A percentile compares a stretch with the other conserved stretches of the same genome.
These are phyloP conservation scores for Ceratobasidium sp. DNA, from an alignment of 1,284 basidiomycete species.

Conservation along the genomic window DNA sequence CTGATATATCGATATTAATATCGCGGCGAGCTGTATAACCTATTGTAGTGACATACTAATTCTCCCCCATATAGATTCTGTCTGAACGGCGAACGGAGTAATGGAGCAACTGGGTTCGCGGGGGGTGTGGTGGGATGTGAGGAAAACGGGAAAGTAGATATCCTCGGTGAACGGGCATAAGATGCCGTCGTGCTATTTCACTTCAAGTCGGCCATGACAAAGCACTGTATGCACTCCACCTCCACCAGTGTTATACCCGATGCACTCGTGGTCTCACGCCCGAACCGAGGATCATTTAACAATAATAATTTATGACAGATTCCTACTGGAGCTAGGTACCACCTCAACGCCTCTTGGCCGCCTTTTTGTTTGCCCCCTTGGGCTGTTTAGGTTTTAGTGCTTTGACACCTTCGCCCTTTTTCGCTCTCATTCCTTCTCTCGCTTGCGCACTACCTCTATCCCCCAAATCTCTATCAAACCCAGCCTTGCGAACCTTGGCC, in stretches of 20 bases:
- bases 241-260: neutral
- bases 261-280: neutral
- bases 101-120: neutral
- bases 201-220: conserved; percentile 30
- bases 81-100: neutral
- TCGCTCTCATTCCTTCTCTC: conserved; percentile 44
- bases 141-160: neutral
- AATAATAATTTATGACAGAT: conserved; percentile 2
- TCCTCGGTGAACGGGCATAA: conserved; percentile 27
- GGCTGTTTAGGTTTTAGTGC: conserved; percentile 39
- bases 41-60: conserved; percentile 22
- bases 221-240: conserved; percentile 4
- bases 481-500: conserved; percentile 28
- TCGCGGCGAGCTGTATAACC: neutral
- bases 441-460: conserved; percentile 25
- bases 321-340: neutral
- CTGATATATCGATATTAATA: neutral
- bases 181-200: conserved; percentile 18
- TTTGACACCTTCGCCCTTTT: conserved; percentile 43
- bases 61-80: conserved; percentile 32
- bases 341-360: conserved; percentile 15
- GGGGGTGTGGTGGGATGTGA: neutral
- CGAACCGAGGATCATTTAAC: neutral
- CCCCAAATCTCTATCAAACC: conserved; percentile 44
- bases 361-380: conserved; percentile 40